Evolutionary conservation across 2,329 filamentous ascomycete species (phyloP).

Genomic region (Aspergillus puulaauensis): DNA sequence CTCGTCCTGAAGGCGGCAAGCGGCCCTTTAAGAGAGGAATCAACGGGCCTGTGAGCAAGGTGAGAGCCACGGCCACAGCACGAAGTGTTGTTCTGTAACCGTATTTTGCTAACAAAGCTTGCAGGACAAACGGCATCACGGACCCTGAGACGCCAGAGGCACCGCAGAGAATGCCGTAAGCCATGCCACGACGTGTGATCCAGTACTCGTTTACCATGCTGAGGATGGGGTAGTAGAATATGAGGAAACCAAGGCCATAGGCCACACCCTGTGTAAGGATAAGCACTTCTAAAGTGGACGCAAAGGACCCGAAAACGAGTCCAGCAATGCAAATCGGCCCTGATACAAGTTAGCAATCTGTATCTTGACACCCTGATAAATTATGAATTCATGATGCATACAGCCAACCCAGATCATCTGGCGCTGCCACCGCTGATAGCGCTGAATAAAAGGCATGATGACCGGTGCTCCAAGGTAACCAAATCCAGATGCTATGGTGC

Average conservation of each 20-base stretch:
- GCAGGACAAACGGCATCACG: neutral
- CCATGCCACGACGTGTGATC: conserved; percentile 49
- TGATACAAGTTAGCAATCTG: too few relatives aligned
- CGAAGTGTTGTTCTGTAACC: conserved; percentile 47
- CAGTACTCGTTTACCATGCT: conserved; percentile 49
- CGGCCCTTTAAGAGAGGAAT: conserved; percentile 38
- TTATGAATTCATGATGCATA: neutral
- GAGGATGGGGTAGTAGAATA: conserved; percentile 50
- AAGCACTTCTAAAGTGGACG: neutral
- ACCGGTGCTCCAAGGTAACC: conserved; percentile 7
- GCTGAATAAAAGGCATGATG: neutral
- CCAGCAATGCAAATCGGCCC: neutral
- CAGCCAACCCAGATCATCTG: conserved; percentile 5
- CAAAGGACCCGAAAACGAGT: neutral
- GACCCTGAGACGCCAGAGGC: neutral
- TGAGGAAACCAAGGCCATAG: conserved; percentile 48
- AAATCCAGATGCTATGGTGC: conserved; percentile 19
- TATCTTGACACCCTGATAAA: too few relatives aligned
- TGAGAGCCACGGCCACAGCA: conserved; percentile 39
- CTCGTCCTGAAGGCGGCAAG: neutral
- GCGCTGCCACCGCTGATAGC: neutral
- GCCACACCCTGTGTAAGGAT: conserved; percentile 9
- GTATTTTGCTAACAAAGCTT: conserved; percentile 33
- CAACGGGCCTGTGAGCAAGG: conserved; percentile 22
- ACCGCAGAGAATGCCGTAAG: conserved; percentile 30